phyloP scores from a whole-genome alignment of 129 eudicot genomes.

The Smallanthus sonchifolius region DNA sequence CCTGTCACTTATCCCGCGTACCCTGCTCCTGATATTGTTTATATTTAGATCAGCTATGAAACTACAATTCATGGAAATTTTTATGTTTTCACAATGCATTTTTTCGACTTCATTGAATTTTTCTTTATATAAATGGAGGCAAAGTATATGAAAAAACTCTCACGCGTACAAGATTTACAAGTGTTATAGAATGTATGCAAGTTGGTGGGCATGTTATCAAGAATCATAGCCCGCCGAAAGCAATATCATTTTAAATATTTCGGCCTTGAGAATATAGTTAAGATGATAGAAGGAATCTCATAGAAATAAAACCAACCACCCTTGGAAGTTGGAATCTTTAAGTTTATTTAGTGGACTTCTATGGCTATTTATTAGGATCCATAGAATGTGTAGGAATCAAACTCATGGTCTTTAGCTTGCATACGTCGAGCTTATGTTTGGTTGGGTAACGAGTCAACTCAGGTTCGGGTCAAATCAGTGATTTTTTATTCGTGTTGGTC shows the following conservation, averaged over 20 bases:
- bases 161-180: slow-evolving; percentile 14
- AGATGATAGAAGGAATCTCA: slow-evolving; percentile 31
- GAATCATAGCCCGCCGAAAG: slow-evolving; percentile 48
- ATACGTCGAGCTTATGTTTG: slow-evolving; percentile 19
- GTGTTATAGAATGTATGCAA: slow-evolving; percentile 21
- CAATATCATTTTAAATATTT: slow-evolving; percentile 32
- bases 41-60: neutral
- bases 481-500: neutral
- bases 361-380: slow-evolving; percentile 18
- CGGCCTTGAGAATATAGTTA: slow-evolving; percentile 30
- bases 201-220: slow-evolving; percentile 38
- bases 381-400: slow-evolving; percentile 27
- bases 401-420: slow-evolving; percentile 32
- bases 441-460: neutral
- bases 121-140: slow-evolving; percentile 4
- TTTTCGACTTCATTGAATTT: neutral
- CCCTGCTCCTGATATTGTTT: neutral
- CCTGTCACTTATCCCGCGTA: neutral
- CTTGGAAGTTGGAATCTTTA: slow-evolving; percentile 18
- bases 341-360: slow-evolving; percentile 22
- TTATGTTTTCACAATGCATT: slow-evolving; percentile 4
- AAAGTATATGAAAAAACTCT: slow-evolving; percentile 12
- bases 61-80: neutral
- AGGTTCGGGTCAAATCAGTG: neutral
- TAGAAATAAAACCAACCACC: slow-evolving; percentile 16